Base-by-base conservation (phyloP, 2,329 filamentous ascomycete genomes). In the Colletotrichum viniferum region DNA sequence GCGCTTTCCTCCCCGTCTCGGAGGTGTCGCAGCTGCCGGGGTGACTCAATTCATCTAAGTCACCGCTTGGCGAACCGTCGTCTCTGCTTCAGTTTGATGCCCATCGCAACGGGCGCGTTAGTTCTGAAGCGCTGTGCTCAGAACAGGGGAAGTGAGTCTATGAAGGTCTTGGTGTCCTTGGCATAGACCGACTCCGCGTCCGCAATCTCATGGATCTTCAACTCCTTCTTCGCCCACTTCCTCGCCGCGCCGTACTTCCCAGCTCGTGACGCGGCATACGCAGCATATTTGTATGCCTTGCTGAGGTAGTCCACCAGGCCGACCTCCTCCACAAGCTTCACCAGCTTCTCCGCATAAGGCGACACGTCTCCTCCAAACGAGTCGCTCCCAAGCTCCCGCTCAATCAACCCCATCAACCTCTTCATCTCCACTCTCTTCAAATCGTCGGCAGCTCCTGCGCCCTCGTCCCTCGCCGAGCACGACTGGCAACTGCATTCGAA, bases 341-440 rank as follows among this genome's bases (percentile, higher is more conserved):
- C 74, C 21, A 82, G 68, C 26, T 58, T 66, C 24, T 76, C 52
- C 2, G 79, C 76, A 30, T 78, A 77, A n/a, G 56, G 52, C 28
- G 78, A 64, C 61, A 75, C 62, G 16, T 73, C 66, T 7, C 69
- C 43, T 14, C 74, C 70, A 63, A 78, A 62, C 58, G 69, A 36
- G 70, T 76, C 43, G 61, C 73, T 9, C 74, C 61, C 64, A 13
- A 80, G 80, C 77, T 82, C 82, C n/a, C 77, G 64, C 24, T 85
- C 80, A 24, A 86, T 73, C 66, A 83, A 80, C 28, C 76, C 76
- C n/a, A 85, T 71, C 7, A 82, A 72, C 60, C 81, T 81, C 12
- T 80, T 76, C 36, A 84, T 80, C 62, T 81, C 79, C 1, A 78
- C 78, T 65, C 83, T 82, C 77, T 80, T 69, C 10, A 24, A 24